Evolutionary conservation across 2,329 filamentous ascomycete species (phyloP).

Genomic region (Pseudogymnoascus verrucosus): DNA sequence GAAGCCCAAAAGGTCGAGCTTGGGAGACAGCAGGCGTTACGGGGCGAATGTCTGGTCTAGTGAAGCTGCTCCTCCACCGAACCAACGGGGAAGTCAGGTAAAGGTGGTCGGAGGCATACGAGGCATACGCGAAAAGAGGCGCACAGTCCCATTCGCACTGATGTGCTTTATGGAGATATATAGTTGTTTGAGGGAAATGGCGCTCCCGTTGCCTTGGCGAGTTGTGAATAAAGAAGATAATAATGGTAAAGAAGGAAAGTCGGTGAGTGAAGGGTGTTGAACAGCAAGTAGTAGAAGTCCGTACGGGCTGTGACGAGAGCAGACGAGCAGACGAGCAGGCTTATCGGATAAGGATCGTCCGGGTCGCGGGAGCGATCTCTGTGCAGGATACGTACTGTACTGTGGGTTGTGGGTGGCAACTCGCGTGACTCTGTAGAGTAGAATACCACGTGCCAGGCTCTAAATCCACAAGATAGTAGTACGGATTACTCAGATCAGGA

Average conservation of each 20-base stretch:
- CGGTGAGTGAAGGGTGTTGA: background rate
- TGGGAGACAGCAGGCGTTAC: background rate
- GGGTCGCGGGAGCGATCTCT: background rate
- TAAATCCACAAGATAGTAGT: background rate
- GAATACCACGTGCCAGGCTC: background rate
- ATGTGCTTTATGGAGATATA: background rate
- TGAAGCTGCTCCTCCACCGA: conserved; percentile 3
- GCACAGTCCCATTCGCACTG: conserved; percentile 4
- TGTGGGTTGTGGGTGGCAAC: too few relatives aligned
- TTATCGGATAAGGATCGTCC: background rate
- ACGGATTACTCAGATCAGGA: background rate
- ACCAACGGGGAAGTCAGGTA: background rate
- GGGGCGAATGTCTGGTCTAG: background rate
- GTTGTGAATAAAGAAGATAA: conserved; percentile 1
- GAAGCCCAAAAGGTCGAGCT: background rate
- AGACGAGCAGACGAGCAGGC: background rate
- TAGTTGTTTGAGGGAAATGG: background rate
- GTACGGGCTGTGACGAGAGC: background rate
- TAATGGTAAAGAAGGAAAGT: background rate
- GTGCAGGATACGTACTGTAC: background rate
- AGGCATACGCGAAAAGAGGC: background rate
- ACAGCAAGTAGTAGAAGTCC: background rate
- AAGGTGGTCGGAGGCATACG: conserved; percentile 1
- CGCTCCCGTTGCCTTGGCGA: background rate
- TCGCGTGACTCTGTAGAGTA: background rate